A percentile compares a stretch with the other conserved stretches of the same genome.
These are phyloP conservation scores for Coprinopsis cinerea DNA, from an alignment of 768 basidiomycete genomes.

Conservation along the genomic window DNA sequence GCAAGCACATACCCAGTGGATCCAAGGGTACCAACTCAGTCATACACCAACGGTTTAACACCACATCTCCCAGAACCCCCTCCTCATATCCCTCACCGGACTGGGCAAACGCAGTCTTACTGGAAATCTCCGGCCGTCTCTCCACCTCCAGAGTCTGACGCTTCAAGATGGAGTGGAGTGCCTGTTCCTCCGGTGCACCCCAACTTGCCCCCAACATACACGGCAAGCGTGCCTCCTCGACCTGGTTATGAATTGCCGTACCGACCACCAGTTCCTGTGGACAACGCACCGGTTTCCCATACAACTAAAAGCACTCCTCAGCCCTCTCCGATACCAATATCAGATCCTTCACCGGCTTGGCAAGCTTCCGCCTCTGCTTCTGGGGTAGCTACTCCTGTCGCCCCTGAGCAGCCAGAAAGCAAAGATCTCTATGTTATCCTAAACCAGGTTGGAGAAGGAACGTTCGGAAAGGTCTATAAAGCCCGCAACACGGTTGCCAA, in stretches of 20 bases:
- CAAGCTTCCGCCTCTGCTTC: not conserved
- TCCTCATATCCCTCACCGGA: too few relatives aligned
- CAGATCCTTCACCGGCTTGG: not conserved
- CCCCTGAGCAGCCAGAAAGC: not conserved
- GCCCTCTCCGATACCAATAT: not conserved
- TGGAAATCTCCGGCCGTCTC: not conserved
- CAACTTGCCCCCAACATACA: not conserved
- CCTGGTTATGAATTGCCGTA: too few relatives aligned
- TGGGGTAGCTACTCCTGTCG: not conserved
- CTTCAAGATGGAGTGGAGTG: not conserved
- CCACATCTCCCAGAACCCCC: too few relatives aligned
- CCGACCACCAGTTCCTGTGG: not conserved
- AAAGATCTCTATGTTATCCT: slow-evolving; percentile 78
- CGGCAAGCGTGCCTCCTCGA: too few relatives aligned
- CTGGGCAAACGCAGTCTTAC: too few relatives aligned
- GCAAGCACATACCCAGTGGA: too few relatives aligned
- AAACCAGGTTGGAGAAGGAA: slow-evolving; percentile 95
- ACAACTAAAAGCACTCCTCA: not conserved
- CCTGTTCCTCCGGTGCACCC: not conserved
- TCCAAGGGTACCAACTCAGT: too few relatives aligned
- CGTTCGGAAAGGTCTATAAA: slow-evolving; percentile 97
- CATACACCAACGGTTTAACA: too few relatives aligned
- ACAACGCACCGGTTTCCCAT: not conserved
- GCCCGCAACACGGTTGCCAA: slow-evolving; percentile 79
- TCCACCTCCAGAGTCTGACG: not conserved